Evolutionary conservation across 352 stramenopile genomes (phyloP), one percentile per base, ranked within the genome.

Genomic region (Aphanomyces cochlioides): DNA sequence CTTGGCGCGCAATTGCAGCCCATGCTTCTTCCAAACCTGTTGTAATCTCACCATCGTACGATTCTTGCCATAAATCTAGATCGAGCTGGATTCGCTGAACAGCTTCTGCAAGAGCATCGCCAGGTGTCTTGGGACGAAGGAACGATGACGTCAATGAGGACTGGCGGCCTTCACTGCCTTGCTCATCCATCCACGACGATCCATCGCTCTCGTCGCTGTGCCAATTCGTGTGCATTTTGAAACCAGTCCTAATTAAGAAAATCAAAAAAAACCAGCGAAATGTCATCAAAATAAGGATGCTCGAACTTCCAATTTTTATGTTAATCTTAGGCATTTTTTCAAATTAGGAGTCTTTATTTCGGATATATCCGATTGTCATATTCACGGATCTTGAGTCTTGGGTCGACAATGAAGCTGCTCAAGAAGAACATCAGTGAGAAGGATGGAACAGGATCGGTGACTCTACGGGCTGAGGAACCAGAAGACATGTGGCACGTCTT

Each of bases 401-500:
- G 37, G 36, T 8, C 7, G 40, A 37, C 36, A 53, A 97, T 97
- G 91, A 97, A 96, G 87, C 81, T 97, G 61, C 69, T 97, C 34
- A 95, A 91, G 82, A 92, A 92, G 78, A 82, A 94, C 77, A 93
- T 98, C 73, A 95, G 80, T 73, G 88, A 93, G 73, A 99, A 99
- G 82, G 96, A 99, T 83, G 94, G 94, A 72, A 89, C 80, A 58
- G 96, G 96, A 34, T 88, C 72, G 12, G 84, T 99, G 21, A 79
- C 96, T 67, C 81, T 99, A 60, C 88, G 92, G 47, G 94, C 96
- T 7, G 94, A 98, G 77, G 96, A 98, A 69, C 80, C 92, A 4
- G 96, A 99, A 78, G 97, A 99, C 78, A 97, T 99, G 81, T 99
- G 96, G 96, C 96, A 99, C 74, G 85, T 97, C 38, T 99, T 99